Evolutionary conservation across 768 basidiomycete species (phyloP), one percentile per base, ranked within the genome.

Genomic region (Amanita rimosa): DNA sequence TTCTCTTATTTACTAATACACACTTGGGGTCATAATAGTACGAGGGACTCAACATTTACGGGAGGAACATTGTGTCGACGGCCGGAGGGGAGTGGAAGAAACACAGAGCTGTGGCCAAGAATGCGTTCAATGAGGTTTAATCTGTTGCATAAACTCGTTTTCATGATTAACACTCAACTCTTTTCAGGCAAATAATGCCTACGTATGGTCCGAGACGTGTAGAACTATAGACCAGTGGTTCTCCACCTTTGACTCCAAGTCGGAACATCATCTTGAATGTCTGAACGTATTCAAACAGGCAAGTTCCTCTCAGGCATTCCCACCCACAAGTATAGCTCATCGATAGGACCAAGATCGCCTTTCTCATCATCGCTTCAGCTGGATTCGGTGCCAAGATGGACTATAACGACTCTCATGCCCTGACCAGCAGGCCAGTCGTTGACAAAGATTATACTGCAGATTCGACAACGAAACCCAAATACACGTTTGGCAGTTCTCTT

Each of bases 71-170:
- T 2, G 54, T 76, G 21, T 65, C 68, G 4, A 55, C 58, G 0
- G 73, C 73, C 44, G 71, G 67, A 5, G 46, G 64, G 0, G 66
- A 70, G n/a, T 77, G 75, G 74, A 70, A 70, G 44, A 62, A 71
- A 2, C 74, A 75, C 52, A 64, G 72, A 37, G 58, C 56, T 8
- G 62, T 73, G 0, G 61, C 72, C 17, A 74, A 70, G 46, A 67
- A 71, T 8, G 75, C 75, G 0, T 77, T 77, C 58, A 74, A 67
- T 40, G 75, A 76, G 60, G 75, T 62, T 48, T 42, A 58, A 41
- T 13, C 16, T 35, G 3, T 45, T 35, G 10, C 31, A 2, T 4
- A 13, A 5, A 13, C 11, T 31, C 31, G 4, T 13, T 7, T 5
- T 13, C 5, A 13, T 31, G 13, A 14, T 26, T 26, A n/a, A 41